A percentile compares a stretch with the other conserved stretches of the same genome.
Evolutionary conservation across 2,329 filamentous ascomycete species (phyloP).

Genomic region (Fusarium burgessii): DNA sequence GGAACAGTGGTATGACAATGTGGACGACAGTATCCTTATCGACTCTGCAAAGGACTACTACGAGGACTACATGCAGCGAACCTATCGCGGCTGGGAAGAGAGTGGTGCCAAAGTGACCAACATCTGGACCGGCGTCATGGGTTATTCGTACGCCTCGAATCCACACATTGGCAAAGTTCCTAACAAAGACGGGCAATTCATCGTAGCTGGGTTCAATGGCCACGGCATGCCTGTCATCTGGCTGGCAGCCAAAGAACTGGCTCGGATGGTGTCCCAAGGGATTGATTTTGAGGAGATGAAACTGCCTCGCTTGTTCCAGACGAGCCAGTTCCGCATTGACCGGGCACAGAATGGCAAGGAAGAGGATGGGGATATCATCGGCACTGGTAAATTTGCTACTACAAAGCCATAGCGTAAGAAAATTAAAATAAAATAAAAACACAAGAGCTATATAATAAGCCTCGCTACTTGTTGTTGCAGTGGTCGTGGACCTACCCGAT

Average conservation of each 20-base stretch:
- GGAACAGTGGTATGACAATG: slow-evolving; percentile 11
- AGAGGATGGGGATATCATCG: slow-evolving; percentile 8
- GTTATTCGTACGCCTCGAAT: slow-evolving; percentile 9
- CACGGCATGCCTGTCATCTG: slow-evolving; percentile 6
- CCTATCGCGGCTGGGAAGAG: slow-evolving; percentile 1
- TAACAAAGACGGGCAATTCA: not conserved
- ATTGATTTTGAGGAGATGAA: not conserved
- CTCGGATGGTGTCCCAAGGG: not conserved
- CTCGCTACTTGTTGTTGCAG: too few species aligned
- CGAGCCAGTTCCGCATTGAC: slow-evolving; percentile 4
- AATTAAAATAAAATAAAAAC: too few species aligned
- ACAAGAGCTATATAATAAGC: too few species aligned
- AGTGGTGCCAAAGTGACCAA: slow-evolving; percentile 7
- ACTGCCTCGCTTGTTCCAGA: slow-evolving; percentile 4
- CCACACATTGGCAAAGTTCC: slow-evolving; percentile 6
- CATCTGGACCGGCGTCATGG: slow-evolving; percentile 5
- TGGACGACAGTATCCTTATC: not conserved
- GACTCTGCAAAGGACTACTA: slow-evolving; percentile 10
- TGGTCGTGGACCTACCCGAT: too few species aligned
- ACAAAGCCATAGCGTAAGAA: not conserved
- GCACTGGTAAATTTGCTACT: not conserved
- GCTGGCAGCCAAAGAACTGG: slow-evolving; percentile 5
- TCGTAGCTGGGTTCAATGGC: slow-evolving; percentile 2
- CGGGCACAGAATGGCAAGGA: slow-evolving; percentile 1
- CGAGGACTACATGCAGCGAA: slow-evolving; percentile 2